Evolutionary conservation across 2,329 filamentous ascomycete species (phyloP).

Genomic region (Exophiala calicioides): DNA sequence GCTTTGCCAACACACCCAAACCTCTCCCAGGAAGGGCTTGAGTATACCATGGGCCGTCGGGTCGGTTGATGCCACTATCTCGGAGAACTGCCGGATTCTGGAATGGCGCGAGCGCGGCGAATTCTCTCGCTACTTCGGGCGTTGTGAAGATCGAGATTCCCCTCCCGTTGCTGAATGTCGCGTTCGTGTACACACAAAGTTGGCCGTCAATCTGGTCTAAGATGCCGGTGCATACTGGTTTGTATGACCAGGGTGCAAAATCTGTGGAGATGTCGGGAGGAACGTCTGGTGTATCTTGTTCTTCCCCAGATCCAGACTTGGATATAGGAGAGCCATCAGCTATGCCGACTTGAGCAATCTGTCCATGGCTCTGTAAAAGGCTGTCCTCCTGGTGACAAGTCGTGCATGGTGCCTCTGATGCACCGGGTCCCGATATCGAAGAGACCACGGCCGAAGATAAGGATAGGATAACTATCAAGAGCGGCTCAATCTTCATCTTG

Average conservation of each 20-base stretch:
- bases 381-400: neutral
- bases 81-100: conserved; percentile 16
- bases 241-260: conserved; percentile 12
- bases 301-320: too few species aligned
- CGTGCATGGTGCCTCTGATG: too few species aligned
- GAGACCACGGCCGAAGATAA: neutral
- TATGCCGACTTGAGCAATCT: too few species aligned
- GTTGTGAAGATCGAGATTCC: conserved; percentile 29
- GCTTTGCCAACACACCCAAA: conserved; percentile 22
- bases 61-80: conserved; percentile 12
- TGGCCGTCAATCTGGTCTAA: conserved; percentile 12
- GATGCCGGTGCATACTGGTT: conserved; percentile 21
- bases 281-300: too few species aligned
- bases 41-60: conserved; percentile 15
- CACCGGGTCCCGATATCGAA: neutral
- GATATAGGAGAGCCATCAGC: too few species aligned
- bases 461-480: conserved; percentile 6
- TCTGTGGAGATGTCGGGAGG: neutral
- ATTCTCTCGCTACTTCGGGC: conserved; percentile 18
- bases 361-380: too few species aligned
- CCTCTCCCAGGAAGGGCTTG: conserved; percentile 17
- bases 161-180: conserved; percentile 22
- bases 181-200: conserved; percentile 25
- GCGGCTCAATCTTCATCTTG: conserved; percentile 13
- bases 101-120: conserved; percentile 15